These are phyloP conservation scores for Luffa acutangula DNA, from an alignment of 306 rosid genomes.

Conservation along the genomic window DNA sequence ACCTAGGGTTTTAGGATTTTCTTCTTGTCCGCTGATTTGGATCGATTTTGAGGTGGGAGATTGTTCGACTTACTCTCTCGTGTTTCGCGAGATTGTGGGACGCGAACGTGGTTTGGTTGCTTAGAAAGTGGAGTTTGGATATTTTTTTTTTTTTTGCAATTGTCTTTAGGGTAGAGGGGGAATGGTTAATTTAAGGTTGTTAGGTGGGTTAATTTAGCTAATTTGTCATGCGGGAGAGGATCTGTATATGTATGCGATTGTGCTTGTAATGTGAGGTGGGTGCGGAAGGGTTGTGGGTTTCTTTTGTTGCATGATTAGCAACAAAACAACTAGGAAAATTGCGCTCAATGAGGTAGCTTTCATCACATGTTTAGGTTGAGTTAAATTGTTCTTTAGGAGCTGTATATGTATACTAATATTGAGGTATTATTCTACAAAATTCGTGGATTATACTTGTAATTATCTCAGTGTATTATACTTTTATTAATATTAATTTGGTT, in stretches of 20 bases:
- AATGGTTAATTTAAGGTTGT: background rate
- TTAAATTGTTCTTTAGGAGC: background rate
- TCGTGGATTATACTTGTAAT: background rate
- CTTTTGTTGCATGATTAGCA: background rate
- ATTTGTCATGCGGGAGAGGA: background rate
- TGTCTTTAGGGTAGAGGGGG: background rate
- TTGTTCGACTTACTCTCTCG: background rate
- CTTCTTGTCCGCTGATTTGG: background rate
- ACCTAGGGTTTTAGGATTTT: conserved; percentile 27
- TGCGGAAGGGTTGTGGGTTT: background rate
- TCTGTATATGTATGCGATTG: background rate
- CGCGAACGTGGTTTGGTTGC: background rate
- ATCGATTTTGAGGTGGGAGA: background rate
- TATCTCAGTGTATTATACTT: background rate
- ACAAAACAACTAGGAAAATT: background rate
- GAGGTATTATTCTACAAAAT: background rate
- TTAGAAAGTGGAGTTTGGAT: background rate
- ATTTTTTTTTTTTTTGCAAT: background rate
- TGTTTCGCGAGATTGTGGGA: background rate
- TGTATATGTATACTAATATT: background rate
- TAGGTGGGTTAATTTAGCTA: background rate
- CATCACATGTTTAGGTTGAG: background rate
- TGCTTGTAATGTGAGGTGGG: background rate
- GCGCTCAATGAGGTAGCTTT: background rate
- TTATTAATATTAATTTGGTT: no score